phyloP scores from a whole-genome alignment of 345 rosid genomes.

The Moricandia moricandioides region DNA sequence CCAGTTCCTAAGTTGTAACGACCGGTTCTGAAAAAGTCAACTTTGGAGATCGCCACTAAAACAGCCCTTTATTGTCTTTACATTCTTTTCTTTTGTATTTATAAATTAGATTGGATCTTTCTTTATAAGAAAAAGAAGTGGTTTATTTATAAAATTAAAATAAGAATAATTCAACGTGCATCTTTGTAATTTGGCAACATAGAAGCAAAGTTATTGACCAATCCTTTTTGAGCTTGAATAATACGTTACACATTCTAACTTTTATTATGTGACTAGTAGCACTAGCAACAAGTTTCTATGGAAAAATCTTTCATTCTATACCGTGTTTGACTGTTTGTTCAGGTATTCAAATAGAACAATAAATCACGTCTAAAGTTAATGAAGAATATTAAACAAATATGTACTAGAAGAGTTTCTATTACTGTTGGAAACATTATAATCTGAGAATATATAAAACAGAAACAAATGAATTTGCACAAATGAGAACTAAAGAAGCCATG shows the following conservation, averaged over 20 bases:
- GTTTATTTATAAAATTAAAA: neutral
- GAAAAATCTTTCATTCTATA: neutral
- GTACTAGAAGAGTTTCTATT: neutral
- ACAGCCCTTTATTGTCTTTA: constrained; percentile 17
- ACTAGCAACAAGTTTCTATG: neutral
- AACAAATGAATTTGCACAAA: neutral
- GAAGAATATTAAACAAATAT: neutral
- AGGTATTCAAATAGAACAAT: neutral
- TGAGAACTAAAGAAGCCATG: neutral
- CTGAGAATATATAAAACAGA: neutral
- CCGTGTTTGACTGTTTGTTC: constrained; percentile 21
- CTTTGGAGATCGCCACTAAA: constrained; percentile 25
- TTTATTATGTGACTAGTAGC: neutral
- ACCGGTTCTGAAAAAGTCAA: constrained; percentile 33
- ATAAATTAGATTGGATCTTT: neutral
- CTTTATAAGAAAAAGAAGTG: neutral
- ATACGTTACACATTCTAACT: constrained; percentile 3
- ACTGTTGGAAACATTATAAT: neutral
- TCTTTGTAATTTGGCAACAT: constrained; percentile 24
- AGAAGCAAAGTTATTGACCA: constrained; percentile 10
- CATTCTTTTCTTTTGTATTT: constrained; percentile 14
- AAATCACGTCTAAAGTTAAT: neutral
- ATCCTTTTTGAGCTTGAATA: constrained; percentile 13
- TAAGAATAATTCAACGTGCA: constrained; percentile 29
- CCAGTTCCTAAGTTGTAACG: constrained; percentile 9